Conservation (phyloP, 164 flowering plant species). For the Litsea cubeba region DNA sequence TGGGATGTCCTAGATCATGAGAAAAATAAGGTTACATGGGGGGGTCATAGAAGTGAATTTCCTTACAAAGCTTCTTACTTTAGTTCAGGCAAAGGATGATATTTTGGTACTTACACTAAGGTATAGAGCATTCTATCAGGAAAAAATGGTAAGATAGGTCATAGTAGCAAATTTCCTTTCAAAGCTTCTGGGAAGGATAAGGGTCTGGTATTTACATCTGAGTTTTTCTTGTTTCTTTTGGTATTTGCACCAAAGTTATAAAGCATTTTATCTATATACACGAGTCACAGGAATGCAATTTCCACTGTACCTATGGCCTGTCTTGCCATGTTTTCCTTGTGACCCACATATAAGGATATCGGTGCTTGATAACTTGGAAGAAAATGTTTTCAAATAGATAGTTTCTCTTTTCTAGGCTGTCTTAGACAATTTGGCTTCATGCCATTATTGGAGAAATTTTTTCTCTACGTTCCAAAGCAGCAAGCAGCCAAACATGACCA, state of each 20-base stretch:
- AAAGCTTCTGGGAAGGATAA: neutral
- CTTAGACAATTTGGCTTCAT: no score
- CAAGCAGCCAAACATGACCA: neutral
- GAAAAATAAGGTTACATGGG: neutral
- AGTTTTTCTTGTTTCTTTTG: no score
- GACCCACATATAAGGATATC: no score
- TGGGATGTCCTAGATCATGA: conserved; percentile 70
- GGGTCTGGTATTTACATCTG: neutral
- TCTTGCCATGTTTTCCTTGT: no score
- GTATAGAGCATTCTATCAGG: neutral
- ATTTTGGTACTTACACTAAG: no score
- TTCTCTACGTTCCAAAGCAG: no score
- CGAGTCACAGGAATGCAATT: neutral
- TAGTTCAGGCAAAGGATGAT: neutral
- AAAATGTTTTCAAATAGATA: no score
- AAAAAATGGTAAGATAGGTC: neutral
- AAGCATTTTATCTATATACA: neutral
- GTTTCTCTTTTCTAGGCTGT: no score
- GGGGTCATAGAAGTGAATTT: neutral
- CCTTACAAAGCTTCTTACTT: neutral
- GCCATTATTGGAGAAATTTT: no score
- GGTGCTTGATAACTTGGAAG: no score
- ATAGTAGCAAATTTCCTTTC: neutral
- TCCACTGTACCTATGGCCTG: neutral
- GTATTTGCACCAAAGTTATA: neutral